Evolutionary conservation across 2,329 filamentous ascomycete species (phyloP).

Genomic region (Apiospora rasikravindrae): DNA sequence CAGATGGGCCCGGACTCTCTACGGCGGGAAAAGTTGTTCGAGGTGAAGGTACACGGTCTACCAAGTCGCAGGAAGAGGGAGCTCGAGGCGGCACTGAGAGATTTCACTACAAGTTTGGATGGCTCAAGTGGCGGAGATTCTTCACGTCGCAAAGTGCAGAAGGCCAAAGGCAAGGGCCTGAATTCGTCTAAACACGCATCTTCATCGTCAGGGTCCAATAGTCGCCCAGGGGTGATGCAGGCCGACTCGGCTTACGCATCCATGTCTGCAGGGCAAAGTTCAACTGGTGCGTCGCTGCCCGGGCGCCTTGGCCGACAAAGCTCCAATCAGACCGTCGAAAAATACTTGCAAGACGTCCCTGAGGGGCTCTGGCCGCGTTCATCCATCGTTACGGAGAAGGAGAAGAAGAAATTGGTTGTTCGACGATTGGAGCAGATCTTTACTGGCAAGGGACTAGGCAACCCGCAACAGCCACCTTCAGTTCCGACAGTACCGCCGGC

Average conservation of each 20-base stretch:
- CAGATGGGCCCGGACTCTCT: constrained; percentile 69
- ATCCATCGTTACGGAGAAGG: constrained; percentile 69
- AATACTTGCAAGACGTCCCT: constrained; percentile 75
- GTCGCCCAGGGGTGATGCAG: constrained; percentile 43
- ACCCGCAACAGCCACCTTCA: constrained; percentile 38
- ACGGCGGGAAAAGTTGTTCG: constrained; percentile 79
- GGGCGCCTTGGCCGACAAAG: constrained; percentile 43
- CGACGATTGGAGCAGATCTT: constrained; percentile 80
- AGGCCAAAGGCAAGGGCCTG: constrained; percentile 43
- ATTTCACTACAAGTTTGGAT: constrained; percentile 70
- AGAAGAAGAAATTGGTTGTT: constrained; percentile 79
- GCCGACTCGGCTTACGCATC: constrained; percentile 72
- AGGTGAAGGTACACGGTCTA: constrained; percentile 79
- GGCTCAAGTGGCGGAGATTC: constrained; percentile 49
- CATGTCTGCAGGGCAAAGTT: constrained; percentile 60
- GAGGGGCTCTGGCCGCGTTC: constrained; percentile 68
- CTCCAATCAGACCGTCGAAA: constrained; percentile 67
- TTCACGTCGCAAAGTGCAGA: constrained; percentile 49
- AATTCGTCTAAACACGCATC: constrained; percentile 60
- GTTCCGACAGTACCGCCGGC: constrained; percentile 34
- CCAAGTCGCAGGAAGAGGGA: constrained; percentile 76
- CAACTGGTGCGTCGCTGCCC: constrained; percentile 44
- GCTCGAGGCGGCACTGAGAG: constrained; percentile 73
- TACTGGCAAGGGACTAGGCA: constrained; percentile 67
- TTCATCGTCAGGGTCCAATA: constrained; percentile 57